phyloP scores from a whole-genome alignment of 1,139 yeast species.

The Tardiomyces depauwii region DNA sequence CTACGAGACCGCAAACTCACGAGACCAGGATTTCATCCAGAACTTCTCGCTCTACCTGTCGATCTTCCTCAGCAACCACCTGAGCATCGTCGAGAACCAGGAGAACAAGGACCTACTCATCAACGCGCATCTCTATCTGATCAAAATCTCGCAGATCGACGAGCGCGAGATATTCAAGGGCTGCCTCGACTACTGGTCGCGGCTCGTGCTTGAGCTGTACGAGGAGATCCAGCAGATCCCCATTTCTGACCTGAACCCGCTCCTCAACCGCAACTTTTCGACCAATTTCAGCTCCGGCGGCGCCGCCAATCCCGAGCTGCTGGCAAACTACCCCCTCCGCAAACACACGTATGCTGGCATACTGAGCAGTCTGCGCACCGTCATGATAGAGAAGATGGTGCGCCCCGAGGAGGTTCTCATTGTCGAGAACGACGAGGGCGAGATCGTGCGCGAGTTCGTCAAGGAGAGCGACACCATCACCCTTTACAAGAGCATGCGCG shows the following conservation, averaged over 20 bases:
- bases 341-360: constrained; percentile 71
- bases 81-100: constrained; percentile 60
- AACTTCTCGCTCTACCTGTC: constrained; percentile 91
- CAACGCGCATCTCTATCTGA: constrained; percentile 67
- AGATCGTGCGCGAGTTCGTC: constrained; percentile 93
- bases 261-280: constrained; percentile 58
- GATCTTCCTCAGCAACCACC: constrained; percentile 71
- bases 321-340: constrained; percentile 70
- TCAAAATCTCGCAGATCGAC: constrained; percentile 80
- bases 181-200: constrained; percentile 89
- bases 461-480: constrained; percentile 96
- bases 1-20: constrained; percentile 64
- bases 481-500: constrained; percentile 89
- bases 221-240: constrained; percentile 81
- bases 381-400: constrained; percentile 94
- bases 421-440: constrained; percentile 98
- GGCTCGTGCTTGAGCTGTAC: constrained; percentile 68
- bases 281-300: constrained; percentile 45
- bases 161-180: constrained; percentile 95
- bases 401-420: constrained; percentile 95
- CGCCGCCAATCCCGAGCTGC: constrained; percentile 73
- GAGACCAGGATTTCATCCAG: constrained; percentile 89
- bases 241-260: constrained; percentile 55
- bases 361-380: constrained; percentile 72
- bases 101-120: constrained; percentile 48